phyloP scores from a whole-genome alignment of 192 early-diverging fungal species.

The Chytriomyces hyalinus region DNA sequence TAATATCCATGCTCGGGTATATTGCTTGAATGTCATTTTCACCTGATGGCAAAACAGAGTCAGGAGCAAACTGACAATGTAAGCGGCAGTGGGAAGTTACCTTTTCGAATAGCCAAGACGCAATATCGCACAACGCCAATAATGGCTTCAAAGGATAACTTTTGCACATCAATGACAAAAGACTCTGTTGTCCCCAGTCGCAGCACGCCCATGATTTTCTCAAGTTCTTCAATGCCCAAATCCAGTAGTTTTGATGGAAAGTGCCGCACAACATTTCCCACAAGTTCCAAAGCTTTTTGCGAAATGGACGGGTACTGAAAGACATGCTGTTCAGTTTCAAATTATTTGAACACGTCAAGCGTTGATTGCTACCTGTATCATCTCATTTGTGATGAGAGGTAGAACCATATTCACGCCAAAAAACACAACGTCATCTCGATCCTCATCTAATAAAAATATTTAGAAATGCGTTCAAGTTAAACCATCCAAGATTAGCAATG shows the following conservation, averaged over 20 bases:
- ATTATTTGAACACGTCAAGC: too few species aligned
- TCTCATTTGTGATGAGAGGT: slow-evolving; percentile 72
- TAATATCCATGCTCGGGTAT: slow-evolving; percentile 50
- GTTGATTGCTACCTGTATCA: slow-evolving; percentile 61
- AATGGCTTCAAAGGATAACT: slow-evolving; percentile 59
- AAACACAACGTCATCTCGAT: slow-evolving; percentile 64
- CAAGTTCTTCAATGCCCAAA: slow-evolving; percentile 8
- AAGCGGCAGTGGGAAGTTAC: background rate
- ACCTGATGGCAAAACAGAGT: background rate
- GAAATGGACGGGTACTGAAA: slow-evolving; percentile 16
- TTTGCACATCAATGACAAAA: slow-evolving; percentile 47
- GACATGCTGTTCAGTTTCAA: too few species aligned
- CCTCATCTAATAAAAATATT: slow-evolving; percentile 6
- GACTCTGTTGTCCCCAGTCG: slow-evolving; percentile 18
- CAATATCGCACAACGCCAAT: slow-evolving; percentile 15
- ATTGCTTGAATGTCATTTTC: slow-evolving; percentile 6
- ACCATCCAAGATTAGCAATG: background rate
- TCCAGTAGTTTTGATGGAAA: slow-evolving; percentile 30
- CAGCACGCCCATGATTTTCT: slow-evolving; percentile 20
- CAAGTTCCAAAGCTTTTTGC: slow-evolving; percentile 29
- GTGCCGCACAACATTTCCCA: slow-evolving; percentile 17
- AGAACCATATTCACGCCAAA: slow-evolving; percentile 72
- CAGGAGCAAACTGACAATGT: slow-evolving; percentile 28
- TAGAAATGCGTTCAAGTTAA: too few species aligned
- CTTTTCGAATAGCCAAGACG: slow-evolving; percentile 6